Evolutionary conservation across 177 flowering plant genomes (phyloP), one percentile per base, ranked within the genome.

Genomic region (Vitis hybrid): DNA sequence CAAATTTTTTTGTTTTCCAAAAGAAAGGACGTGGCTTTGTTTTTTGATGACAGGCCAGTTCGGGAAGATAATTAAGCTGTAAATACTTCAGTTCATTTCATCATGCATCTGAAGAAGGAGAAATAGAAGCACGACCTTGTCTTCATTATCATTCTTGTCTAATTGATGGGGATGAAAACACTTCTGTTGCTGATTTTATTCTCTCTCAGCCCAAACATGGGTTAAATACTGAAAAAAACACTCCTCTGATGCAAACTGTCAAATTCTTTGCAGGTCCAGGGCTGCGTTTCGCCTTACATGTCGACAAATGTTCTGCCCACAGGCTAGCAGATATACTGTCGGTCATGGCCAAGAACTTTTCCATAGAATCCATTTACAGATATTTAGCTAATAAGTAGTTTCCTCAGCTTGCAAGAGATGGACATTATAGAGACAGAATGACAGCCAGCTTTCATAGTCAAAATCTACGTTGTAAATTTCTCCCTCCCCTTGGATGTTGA

Each of bases 261-360:
- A 51, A 20, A 8, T 17, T 35, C 51, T 27, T 66, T 80, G 61
- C 88, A 90, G 91, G 84, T 86, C 17, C 80, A 75, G 63, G 93
- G 89, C 55, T 89, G 86, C 76, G 73, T 82, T 54, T 85, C 96
- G 0, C 93, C 96, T 6, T 91, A 91, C 77, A 82, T 89, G 83
- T 78, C 90, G 55, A 56, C 84, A 54, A 83, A 89, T 75, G 90
- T 80, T 53, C 64, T 87, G 58, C 68, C 87, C 6, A 35, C 77
- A 71, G 75, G 66, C 72, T 88, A 76, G 76, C 58, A 11, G 62
- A 15, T 51, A 32, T 3, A 27, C 8, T 56, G 27, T 21, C 61
- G 57, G 18, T 63, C 9, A 24, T 24, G 27, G 27, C 27, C 27
- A 24, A 27, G 27, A 51, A 61, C 60, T 46, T 17, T 27, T 65